Evolutionary conservation across 441 rosid species (phyloP).

Genomic region (Erodium texanum): DNA sequence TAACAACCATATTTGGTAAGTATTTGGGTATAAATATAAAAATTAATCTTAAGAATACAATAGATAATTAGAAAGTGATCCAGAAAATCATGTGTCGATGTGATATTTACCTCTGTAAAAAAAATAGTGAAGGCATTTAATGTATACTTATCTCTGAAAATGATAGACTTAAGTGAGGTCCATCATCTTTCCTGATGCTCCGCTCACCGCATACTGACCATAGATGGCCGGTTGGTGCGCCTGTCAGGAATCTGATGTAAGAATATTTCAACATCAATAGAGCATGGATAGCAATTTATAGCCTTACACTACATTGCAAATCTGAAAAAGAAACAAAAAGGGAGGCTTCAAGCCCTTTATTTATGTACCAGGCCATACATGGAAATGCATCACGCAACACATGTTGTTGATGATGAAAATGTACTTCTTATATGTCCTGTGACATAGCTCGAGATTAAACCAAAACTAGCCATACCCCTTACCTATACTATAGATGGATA

Average conservation of each 20-base stretch:
- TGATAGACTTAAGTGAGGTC: background rate
- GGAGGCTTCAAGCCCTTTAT: background rate
- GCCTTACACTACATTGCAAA: no score
- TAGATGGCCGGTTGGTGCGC: background rate
- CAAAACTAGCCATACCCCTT: conserved; percentile 12
- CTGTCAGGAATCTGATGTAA: background rate
- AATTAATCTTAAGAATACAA: no score
- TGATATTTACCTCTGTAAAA: no score
- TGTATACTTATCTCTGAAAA: background rate
- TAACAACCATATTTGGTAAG: no score
- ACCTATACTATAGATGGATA: background rate
- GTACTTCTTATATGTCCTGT: conserved; percentile 6
- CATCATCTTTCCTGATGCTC: background rate
- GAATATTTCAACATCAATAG: background rate
- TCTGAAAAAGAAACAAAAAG: background rate
- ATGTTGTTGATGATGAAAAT: background rate
- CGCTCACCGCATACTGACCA: background rate
- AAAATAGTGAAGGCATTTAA: background rate
- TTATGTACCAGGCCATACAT: conserved; percentile 5
- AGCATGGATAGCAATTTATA: no score
- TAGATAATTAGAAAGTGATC: no score
- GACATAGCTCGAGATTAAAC: conserved; percentile 9
- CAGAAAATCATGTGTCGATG: no score
- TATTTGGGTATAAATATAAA: no score
- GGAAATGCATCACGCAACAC: conserved; percentile 4